A percentile compares a stretch with the other conserved stretches of the same genome.
Conservation (phyloP, 306 rosid genomes). For the Begonia peltatifolia region DNA sequence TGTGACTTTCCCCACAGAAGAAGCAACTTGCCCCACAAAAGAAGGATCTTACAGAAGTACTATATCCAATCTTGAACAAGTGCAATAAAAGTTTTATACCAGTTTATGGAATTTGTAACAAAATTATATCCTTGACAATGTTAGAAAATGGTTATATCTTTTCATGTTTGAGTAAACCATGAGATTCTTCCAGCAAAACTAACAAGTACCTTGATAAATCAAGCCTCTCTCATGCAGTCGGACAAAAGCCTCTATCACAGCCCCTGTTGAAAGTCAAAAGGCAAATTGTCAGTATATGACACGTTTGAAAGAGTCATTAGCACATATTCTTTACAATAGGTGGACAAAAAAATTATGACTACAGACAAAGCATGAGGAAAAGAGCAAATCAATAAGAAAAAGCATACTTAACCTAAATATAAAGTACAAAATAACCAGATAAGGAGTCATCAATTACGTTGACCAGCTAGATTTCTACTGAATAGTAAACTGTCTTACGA, state of each 20-base stretch:
- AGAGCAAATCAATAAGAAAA: too few species aligned
- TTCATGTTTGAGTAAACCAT: not conserved
- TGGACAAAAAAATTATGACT: too few species aligned
- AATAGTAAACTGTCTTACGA: conserved; percentile 75
- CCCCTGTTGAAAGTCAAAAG: conserved; percentile 46
- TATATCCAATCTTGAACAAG: too few species aligned
- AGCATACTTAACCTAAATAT: not conserved
- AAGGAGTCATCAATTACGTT: conserved; percentile 8
- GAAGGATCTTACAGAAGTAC: too few species aligned
- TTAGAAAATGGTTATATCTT: too few species aligned
- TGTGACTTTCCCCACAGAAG: too few species aligned
- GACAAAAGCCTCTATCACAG: conserved; percentile 91
- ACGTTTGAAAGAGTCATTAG: not conserved
- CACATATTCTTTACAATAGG: not conserved
- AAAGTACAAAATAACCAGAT: not conserved
- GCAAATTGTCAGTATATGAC: conserved; percentile 22
- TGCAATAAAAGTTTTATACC: too few species aligned
- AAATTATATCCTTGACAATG: too few species aligned
- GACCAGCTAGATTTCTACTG: conserved; percentile 18
- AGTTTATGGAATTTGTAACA: too few species aligned
- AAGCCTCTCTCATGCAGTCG: conserved; percentile 91
- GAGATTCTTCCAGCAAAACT: conserved; percentile 6
- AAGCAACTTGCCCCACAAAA: too few species aligned
- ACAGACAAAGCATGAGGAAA: too few species aligned
- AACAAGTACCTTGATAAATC: conserved; percentile 74